Percentiles rank a stretch among this genome's conserved stretches.
phyloP scores from a whole-genome alignment of 441 rosid genomes.

The Jatropha multifida region DNA sequence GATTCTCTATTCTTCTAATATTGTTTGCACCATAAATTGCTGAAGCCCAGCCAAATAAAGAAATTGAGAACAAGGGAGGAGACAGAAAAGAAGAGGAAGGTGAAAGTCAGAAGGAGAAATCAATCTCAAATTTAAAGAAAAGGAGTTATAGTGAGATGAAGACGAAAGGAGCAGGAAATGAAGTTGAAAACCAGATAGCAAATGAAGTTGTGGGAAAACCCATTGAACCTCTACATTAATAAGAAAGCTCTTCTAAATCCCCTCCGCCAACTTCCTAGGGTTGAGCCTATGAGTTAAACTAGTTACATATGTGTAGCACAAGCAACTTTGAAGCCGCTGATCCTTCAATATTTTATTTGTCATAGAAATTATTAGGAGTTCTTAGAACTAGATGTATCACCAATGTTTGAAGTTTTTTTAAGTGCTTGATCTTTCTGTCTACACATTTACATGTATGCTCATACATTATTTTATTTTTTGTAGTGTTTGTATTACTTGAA shows the following conservation, averaged over 20 bases:
- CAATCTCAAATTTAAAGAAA: slow-evolving; percentile 53
- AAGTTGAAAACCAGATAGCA: slow-evolving; percentile 23
- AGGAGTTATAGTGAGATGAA: slow-evolving; percentile 53
- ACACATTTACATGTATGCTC: neutral
- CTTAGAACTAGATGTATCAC: neutral
- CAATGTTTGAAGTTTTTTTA: neutral
- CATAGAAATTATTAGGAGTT: slow-evolving; percentile 9
- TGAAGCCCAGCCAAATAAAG: slow-evolving; percentile 36
- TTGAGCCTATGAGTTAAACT: neutral
- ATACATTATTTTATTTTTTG: neutral
- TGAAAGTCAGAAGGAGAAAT: slow-evolving; percentile 34
- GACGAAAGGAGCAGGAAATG: slow-evolving; percentile 37
- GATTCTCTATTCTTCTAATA: too few relatives aligned
- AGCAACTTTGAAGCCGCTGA: neutral
- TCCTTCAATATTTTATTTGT: neutral
- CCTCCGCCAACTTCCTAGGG: slow-evolving; percentile 4
- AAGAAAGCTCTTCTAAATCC: slow-evolving; percentile 28
- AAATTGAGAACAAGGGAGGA: slow-evolving; percentile 24
- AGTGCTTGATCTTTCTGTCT: neutral
- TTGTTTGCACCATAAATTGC: slow-evolving; percentile 41
- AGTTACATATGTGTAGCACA: neutral
- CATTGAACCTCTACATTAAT: slow-evolving; percentile 33
- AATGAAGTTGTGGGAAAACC: slow-evolving; percentile 28
- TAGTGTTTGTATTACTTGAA: neutral
- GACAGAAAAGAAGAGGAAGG: slow-evolving; percentile 38